Base-by-base conservation (phyloP, 495 filamentous ascomycete genomes). In the Penicillium crystallinum region DNA sequence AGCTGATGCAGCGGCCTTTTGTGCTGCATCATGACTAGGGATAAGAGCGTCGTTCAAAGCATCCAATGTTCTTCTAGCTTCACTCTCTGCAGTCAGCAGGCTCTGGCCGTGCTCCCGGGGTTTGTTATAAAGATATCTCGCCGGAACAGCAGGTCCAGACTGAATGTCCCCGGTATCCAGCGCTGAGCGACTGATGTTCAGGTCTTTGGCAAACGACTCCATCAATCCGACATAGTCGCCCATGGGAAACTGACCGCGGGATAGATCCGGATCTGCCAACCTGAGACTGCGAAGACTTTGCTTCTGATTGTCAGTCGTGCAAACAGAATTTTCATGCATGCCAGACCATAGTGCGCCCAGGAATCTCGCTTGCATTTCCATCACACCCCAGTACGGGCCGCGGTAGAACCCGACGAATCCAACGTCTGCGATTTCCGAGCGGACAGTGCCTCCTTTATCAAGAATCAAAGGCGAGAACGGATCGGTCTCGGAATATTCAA, bases 321-420 rank as follows among this genome's bases (percentile, higher is more conserved):
- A 31, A 6, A 37, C 6, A 2, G 7, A 36, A 18, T 45, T 23
- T 31, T 54, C 42, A 0, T 39, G 51, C 11, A 18, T 27, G 43
- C 39, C 58, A 1, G 46, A 17, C 75, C 81, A 82, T 14, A 60
- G 44, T 4, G 63, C 49, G 0, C 77, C 77, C 2, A 93, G 60
- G 50, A 84, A 81, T 12, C 83, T 80, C 0, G 89, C 87, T 67
- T 95, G 91, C 81, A 90, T 84, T 61, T 96, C 90, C 77, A 92
- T 87, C 1, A 88, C 79, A 0, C 86, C 87, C 86, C 89, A 96
- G 66, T 87, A 95, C 0, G 90, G 88, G 1, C 88, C 86, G 31
- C 88, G 80, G 64, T 95, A 92, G 66, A 92, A 87, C 4, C 91
- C 91, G 0, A 95, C 83, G 53, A 95, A 95, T 0, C 87, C 88